Conservation (phyloP, 352 stramenopile species). For the Globisporangium paddicum region DNA sequence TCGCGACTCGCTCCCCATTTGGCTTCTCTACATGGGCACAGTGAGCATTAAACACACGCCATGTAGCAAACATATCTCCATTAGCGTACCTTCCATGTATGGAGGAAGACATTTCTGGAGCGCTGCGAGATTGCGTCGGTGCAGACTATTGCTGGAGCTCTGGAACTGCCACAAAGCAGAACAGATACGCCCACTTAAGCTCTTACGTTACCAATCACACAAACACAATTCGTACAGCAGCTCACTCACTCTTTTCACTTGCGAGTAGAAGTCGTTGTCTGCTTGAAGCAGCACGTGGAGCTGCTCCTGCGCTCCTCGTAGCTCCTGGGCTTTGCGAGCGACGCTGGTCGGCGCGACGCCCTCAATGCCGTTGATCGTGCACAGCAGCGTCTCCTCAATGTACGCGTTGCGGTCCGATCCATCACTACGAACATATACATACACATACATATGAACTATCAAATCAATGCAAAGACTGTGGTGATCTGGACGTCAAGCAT, state of each 20-base stretch:
- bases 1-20: conserved; percentile 47
- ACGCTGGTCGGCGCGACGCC: conserved; percentile 28
- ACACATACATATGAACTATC: neutral
- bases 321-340: conserved; percentile 16
- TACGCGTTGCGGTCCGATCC: conserved; percentile 77
- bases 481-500: neutral
- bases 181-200: neutral
- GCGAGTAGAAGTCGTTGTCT: conserved; percentile 98
- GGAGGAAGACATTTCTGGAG: conserved; percentile 86
- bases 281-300: conserved; percentile 86
- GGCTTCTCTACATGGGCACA: conserved; percentile 19
- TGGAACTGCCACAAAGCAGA: conserved; percentile 56
- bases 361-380: conserved; percentile 50
- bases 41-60: neutral
- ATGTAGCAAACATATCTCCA: too few species aligned
- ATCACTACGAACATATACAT: conserved; percentile 16
- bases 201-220: neutral
- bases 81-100: conserved; percentile 26
- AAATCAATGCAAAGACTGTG: too few species aligned
- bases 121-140: conserved; percentile 52
- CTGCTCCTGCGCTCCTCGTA: conserved; percentile 15
- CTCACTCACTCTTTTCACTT: conserved; percentile 52
- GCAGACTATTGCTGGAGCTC: conserved; percentile 44
- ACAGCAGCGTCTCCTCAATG: conserved; percentile 89
- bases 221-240: too few species aligned